Evolutionary conservation across 1,284 basidiomycete genomes (phyloP).

Genomic region (Trametes polyzona): DNA sequence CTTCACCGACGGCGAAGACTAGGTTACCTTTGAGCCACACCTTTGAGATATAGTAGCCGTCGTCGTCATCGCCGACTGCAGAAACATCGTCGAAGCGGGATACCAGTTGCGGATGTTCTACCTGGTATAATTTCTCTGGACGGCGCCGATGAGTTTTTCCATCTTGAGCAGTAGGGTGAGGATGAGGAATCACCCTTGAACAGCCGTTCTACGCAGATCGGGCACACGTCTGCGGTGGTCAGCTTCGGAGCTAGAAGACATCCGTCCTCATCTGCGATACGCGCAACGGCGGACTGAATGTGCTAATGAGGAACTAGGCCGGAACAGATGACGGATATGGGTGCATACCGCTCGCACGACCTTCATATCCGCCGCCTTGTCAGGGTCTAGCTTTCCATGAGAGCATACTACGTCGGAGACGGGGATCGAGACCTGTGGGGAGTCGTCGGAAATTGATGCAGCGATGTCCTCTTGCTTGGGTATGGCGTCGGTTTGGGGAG

Average conservation of each 20-base stretch:
- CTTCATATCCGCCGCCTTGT: constrained; percentile 64
- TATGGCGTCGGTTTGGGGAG: neutral
- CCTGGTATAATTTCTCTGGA: constrained; percentile 67
- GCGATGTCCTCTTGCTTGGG: neutral
- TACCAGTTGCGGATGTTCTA: constrained; percentile 64
- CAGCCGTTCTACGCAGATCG: constrained; percentile 55
- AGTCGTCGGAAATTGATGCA: neutral
- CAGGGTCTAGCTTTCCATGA: constrained; percentile 63
- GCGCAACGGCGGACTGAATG: constrained; percentile 51
- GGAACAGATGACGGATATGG: neutral
- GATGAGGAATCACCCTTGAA: constrained; percentile 58
- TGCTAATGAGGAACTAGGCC: constrained; percentile 6
- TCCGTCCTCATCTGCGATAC: constrained; percentile 49
- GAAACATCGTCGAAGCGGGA: constrained; percentile 58
- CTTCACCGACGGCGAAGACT: neutral
- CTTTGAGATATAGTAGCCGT: constrained; percentile 77
- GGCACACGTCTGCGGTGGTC: constrained; percentile 59
- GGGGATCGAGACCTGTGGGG: constrained; percentile 15
- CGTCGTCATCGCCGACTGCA: constrained; percentile 44
- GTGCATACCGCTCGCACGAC: constrained; percentile 53
- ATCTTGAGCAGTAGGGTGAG: neutral
- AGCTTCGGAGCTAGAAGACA: constrained; percentile 52
- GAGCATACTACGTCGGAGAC: constrained; percentile 55
- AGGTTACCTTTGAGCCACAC: constrained; percentile 71
- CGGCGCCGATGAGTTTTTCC: too few species aligned